Evolutionary conservation across 208 protist genomes (phyloP), one percentile per base, ranked within the genome.

Genomic region (Wallacemonas rigidus): DNA sequence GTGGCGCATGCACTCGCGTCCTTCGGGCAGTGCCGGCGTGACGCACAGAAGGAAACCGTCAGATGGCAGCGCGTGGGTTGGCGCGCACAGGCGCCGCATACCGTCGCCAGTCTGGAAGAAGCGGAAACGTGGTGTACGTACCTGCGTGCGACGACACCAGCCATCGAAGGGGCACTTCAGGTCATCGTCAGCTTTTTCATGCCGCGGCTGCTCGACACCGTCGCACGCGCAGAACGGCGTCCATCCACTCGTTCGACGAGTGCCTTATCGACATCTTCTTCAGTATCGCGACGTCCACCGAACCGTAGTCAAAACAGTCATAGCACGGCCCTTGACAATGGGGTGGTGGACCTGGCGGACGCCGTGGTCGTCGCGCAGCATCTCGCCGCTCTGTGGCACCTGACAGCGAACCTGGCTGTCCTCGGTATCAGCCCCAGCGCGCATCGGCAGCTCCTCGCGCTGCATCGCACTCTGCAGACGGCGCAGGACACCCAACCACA

Each of bases 381-480:
- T 2, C 72, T 82, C 38, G 73, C 82, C 53, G 57, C 72, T 41
- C 56, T 76, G 36, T 64, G 82, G 74, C 68, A 79, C 5, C 77
- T 91, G 12, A 88, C 76, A 35, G 80, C 72, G 12, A 71, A 77
- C 40, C 55, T 74, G 12, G 41, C 68, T 12, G 57, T 73, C 36
- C 77, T 74, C 60, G 89, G 86, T 44, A 81, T 87, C 77, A 61
- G 80, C 39, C 55, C 74, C 12, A 81, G 75, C 54, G 82, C 75
- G 0, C 61, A 79, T 14, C 73, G 78, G 57, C 90, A 92, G 72
- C 82, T 95, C 43, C 77, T 78, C 1, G 74, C 81, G 6, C 62
- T 95, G 51, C 90, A 95, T 70, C 79, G 71, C 35, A 80, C 74
- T 4, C 70, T 91, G 8, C 41, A 88, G 3, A 83, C 79, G 54